Percentiles rank a stretch among this genome's conserved stretches.
Evolutionary conservation across 1,139 yeast genomes (phyloP).

Genomic region (Pichia cactophila): DNA sequence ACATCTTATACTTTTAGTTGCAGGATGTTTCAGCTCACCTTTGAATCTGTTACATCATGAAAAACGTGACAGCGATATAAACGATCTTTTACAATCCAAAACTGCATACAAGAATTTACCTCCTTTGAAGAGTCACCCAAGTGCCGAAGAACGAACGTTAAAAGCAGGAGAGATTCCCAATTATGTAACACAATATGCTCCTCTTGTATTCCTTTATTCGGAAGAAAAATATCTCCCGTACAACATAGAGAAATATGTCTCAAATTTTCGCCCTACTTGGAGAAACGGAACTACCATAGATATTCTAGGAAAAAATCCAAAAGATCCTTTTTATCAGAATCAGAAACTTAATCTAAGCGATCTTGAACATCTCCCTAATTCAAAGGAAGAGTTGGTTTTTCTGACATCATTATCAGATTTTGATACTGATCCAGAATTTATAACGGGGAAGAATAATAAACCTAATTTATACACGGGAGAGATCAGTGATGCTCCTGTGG

Average conservation of each 20-base stretch:
- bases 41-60: background rate
- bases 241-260: constrained; percentile 63
- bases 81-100: constrained; percentile 3
- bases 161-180: constrained; percentile 58
- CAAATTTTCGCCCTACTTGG: constrained; percentile 46
- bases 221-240: constrained; percentile 87
- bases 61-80: constrained; percentile 1
- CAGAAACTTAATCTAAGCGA: constrained; percentile 32
- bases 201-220: constrained; percentile 77
- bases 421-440: constrained; percentile 73
- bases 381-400: constrained; percentile 31
- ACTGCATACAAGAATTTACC: constrained; percentile 22
- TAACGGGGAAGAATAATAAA: constrained; percentile 60
- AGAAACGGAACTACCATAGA: constrained; percentile 38
- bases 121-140: constrained; percentile 23
- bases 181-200: constrained; percentile 69
- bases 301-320: constrained; percentile 29
- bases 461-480: constrained; percentile 71
- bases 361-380: constrained; percentile 29
- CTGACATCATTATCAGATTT: constrained; percentile 69
- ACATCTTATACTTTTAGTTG: background rate
- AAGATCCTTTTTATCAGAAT: constrained; percentile 10
- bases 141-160: constrained; percentile 27
- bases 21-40: background rate
- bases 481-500: constrained; percentile 70